phyloP scores from a whole-genome alignment of 768 basidiomycete genomes.

The Trametes coccinea region DNA sequence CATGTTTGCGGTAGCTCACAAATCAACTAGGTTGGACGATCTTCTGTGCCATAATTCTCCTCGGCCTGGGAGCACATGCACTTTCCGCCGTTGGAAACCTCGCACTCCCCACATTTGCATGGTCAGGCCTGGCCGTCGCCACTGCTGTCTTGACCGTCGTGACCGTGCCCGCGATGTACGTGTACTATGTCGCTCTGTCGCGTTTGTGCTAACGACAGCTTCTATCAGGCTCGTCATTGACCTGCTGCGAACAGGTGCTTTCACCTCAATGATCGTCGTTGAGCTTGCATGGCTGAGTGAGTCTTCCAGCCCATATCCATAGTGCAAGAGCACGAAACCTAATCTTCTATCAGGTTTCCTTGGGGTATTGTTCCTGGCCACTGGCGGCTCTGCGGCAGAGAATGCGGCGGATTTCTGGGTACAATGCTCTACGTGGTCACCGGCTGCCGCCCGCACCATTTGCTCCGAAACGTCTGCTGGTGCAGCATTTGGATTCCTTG shows the following conservation, averaged over 20 bases:
- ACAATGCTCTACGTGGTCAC: neutral
- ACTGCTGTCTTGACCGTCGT: slow-evolving; percentile 25
- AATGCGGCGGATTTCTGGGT: slow-evolving; percentile 14
- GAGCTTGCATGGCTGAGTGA: slow-evolving; percentile 31
- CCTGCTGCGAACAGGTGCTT: slow-evolving; percentile 26
- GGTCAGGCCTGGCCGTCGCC: slow-evolving; percentile 27
- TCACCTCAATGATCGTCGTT: slow-evolving; percentile 34
- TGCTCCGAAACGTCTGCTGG: slow-evolving; percentile 30
- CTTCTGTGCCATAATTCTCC: slow-evolving; percentile 18
- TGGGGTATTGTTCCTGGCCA: slow-evolving; percentile 33
- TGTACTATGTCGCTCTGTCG: neutral
- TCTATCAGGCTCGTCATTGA: slow-evolving; percentile 29
- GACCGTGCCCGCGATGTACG: slow-evolving; percentile 26
- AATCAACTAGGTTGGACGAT: neutral
- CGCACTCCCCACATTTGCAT: slow-evolving; percentile 11
- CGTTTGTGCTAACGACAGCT: neutral
- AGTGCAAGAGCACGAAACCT: neutral
- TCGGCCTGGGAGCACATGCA: slow-evolving; percentile 20
- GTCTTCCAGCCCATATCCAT: neutral
- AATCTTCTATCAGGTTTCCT: slow-evolving; percentile 24
- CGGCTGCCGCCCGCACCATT: slow-evolving; percentile 11
- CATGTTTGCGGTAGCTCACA: neutral
- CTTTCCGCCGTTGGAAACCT: slow-evolving; percentile 1
- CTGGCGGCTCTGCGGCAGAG: slow-evolving; percentile 23
- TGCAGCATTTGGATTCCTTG: slow-evolving; percentile 30